Evolutionary conservation across 495 filamentous ascomycete genomes (phyloP), one percentile per base, ranked within the genome.

Genomic region (Tetracladium setigerum): DNA sequence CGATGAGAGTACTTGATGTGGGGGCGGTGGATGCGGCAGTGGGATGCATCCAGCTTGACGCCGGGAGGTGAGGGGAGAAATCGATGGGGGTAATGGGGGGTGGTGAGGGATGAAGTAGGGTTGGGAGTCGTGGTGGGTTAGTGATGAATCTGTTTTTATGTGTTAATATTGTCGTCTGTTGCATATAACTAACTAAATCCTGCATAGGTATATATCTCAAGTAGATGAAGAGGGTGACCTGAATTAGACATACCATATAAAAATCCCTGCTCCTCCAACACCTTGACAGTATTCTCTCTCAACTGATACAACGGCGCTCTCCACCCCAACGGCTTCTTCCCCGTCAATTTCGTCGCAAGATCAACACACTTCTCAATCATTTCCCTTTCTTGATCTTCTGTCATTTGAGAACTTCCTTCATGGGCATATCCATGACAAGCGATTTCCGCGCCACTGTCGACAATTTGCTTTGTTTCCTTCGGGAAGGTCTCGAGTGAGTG

Each of bases 401-500:
- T 78, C 57, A 81, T 67, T 49, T 80, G 74, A 30, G 62, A 62
- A 0, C 74, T 69, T 11, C 76, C 73, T 53, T 82, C 77, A 47
- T 80, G 77, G 12, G 72, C 69, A 55, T 83, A 83, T 27, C 79
- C 78, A 54, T 83, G 79, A 9, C 78, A 63, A 0, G 68, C 79
- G 35, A 82, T 71, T 53, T 83, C 79, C n/a, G 65, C 68, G 3
- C 77, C 77, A 17, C 69, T 70, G 0, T 74, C 68, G 3, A 81
- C 63, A 31, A 83, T 76, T 17, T 65, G 62, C 30, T 68, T 64
- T 3, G 73, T 71, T 47, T 76, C 66, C 1, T 68, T 62, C 0
- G 75, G 77, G 56, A 82, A 83, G 12, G 68, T 78, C 49, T 83
- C 79, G 44, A 76, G 67, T 1, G 74, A 77, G 58, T 83, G 79